Evolutionary conservation across 2,329 filamentous ascomycete genomes (phyloP), one percentile per base, ranked within the genome.

Genomic region (Aureobasidium sp.): DNA sequence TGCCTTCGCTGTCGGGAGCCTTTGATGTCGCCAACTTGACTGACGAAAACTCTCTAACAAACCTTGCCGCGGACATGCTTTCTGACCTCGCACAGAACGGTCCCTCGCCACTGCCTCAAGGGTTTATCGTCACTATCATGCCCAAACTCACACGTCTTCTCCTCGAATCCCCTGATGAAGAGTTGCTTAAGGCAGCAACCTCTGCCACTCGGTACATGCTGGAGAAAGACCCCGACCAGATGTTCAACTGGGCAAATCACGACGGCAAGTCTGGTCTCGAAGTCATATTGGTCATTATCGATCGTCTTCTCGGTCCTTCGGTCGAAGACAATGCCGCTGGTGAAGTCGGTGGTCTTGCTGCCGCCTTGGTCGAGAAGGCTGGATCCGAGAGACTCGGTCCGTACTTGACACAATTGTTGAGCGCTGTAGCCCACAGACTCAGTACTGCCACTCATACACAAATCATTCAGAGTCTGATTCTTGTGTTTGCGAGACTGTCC

Each of bases 261-360:
- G 85, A 87, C 66, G 89, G 89, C 44, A 90, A 91, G 69, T 89
- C 86, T 41, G 93, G 93, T 17, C 82, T 97, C 12, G 92, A 97
- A 74, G 87, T 96, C 34, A 90, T 91, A 63, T 83, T 99, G 52
- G 85, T 91, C 66, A 94, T 99, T 68, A 91, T 99, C 65, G 94
- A 97, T 73, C 89, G 93, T 52, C 83, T 99, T 5, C 83, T 99
- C 34, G 87, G 89, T 3, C 88, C 90, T 1, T 77, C 82, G 1
- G 87, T 97, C n/a, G 89, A 95, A 69, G 94, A 99, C 70, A 91
- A 93, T 69, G 90, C 91, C 20, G 94, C 93, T 5, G 90, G 91
- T n/a, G 93, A 99, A 77, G 92, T 99, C 47, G 94, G 94, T 67
- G 91, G 91, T 17, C 84, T 99, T 66, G 94, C 94, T 5, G 93